A percentile compares a stretch with the other conserved stretches of the same genome.
These are phyloP conservation scores for Linum lewisii DNA, from an alignment of 345 rosid species.

Conservation along the genomic window DNA sequence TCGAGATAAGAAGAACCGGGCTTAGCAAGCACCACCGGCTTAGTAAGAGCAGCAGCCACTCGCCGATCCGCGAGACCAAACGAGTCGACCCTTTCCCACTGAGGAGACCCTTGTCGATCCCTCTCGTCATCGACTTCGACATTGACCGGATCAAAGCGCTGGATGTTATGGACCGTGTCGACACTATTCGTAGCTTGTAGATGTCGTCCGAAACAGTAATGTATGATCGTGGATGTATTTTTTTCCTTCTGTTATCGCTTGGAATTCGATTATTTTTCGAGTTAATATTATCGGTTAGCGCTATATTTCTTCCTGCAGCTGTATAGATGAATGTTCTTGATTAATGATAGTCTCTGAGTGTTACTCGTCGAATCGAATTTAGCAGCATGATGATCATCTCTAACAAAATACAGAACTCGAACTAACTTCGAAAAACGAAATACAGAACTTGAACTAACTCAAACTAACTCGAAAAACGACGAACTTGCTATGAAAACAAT, in stretches of 20 bases:
- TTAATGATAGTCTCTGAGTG: too few relatives aligned
- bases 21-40: conserved; percentile 67
- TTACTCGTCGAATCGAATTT: too few relatives aligned
- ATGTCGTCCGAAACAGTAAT: neutral
- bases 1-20: conserved; percentile 53
- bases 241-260: too few relatives aligned
- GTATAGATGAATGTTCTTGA: neutral
- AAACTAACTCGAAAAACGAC: too few relatives aligned
- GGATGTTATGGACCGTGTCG: conserved; percentile 87
- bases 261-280: neutral
- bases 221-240: neutral
- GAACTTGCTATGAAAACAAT: too few relatives aligned
- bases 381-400: too few relatives aligned
- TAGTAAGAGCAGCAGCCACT: conserved; percentile 90
- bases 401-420: too few relatives aligned
- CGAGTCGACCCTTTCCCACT: conserved; percentile 56
- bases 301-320: neutral
- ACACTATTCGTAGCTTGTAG: conserved; percentile 53
- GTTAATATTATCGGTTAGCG: neutral
- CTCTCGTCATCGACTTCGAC: conserved; percentile 52
- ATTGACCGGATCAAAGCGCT: conserved; percentile 74
- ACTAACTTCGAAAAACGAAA: too few relatives aligned
- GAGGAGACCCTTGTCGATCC: conserved; percentile 60
- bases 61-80: conserved; percentile 46
- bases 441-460: too few relatives aligned